Evolutionary conservation across 768 basidiomycete genomes (phyloP), one percentile per base, ranked within the genome.

Genomic region (Kwoniella sp.): DNA sequence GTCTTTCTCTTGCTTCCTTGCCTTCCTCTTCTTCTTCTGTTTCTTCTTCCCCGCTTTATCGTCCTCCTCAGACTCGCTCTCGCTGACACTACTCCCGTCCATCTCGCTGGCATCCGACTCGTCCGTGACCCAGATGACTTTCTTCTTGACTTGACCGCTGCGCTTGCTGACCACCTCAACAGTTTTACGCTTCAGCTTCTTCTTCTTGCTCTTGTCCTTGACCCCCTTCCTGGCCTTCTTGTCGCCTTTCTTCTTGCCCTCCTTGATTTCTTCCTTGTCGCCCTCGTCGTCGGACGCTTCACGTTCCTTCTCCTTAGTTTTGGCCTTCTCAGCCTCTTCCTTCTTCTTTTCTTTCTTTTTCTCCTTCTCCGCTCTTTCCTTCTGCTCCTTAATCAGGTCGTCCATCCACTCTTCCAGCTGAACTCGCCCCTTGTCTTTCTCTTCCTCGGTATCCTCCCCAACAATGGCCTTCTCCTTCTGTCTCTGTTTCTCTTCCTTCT

Each of bases 291-390:
- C 23, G 22, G 5, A 33, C 32, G 12, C 36, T 22, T 8, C 40
- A 29, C 33, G 20, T 22, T 28, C 42, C 25, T 38, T 44, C 22
- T 15, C 15, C 41, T 43, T 43, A 27, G 26, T 26, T n/a, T 27
- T 26, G n/a, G 26, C 41, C 25, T 26, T 28, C 26, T 43, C 41
- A n/a, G 11, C 23, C 19, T 43, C 15, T 63, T 48, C 26, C 4
- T 44, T 44, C 9, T 23, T 38, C 20, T 10, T 38, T 22, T 31
- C 38, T 29, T 42, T 41, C 39, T 42, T 39, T 36, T 33, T 41
- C 36, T 3, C 23, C 17, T 41, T 28, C 31, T 22, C 32, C 34
- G 5, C 34, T 15, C 15, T 12, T 15, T 38, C 39, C 5, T 11
- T 32, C 23, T 50, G 17, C 15, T 22, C 22, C 20, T 39, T 14